Conservation (phyloP, 1,139 yeast species). For the Protomyces gravidus region DNA sequence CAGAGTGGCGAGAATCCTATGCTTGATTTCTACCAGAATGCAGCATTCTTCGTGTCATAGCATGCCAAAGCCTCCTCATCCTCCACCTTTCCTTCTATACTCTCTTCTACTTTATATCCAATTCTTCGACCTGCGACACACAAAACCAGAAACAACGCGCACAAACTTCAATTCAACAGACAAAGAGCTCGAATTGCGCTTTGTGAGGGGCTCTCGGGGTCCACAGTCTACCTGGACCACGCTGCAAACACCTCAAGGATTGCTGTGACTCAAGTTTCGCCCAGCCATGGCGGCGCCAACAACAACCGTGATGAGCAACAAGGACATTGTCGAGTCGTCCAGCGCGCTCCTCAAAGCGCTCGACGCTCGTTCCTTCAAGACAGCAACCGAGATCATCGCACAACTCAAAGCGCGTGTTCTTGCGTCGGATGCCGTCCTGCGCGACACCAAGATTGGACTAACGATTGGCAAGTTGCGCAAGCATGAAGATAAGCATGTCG, state of each 20-base stretch:
- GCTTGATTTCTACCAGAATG: conserved; percentile 68
- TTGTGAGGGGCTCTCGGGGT: too few relatives aligned
- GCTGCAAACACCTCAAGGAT: too few relatives aligned
- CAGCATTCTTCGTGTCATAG: conserved; percentile 13
- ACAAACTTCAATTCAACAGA: too few relatives aligned
- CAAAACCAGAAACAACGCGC: too few relatives aligned
- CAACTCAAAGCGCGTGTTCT: conserved; percentile 66
- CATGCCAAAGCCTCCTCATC: not conserved
- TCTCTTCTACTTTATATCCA: too few relatives aligned
- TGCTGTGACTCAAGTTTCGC: too few relatives aligned
- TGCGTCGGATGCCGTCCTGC: conserved; percentile 76
- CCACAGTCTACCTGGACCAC: too few relatives aligned
- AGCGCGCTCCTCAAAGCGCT: conserved; percentile 8
- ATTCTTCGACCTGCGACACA: too few relatives aligned
- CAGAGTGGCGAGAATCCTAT: conserved; percentile 82
- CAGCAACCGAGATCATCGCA: conserved; percentile 62
- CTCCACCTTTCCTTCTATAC: too few relatives aligned
- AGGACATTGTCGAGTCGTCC: conserved; percentile 7
- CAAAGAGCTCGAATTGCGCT: too few relatives aligned
- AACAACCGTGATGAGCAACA: conserved; percentile 9
- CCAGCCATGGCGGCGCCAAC: not conserved
- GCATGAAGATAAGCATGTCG: conserved; percentile 61
- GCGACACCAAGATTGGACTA: conserved; percentile 94
- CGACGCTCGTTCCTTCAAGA: conserved; percentile 39
- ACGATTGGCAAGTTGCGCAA: conserved; percentile 85